These are phyloP conservation scores for Silene conica DNA, from an alignment of 148 eudicot species.

Conservation along the genomic window DNA sequence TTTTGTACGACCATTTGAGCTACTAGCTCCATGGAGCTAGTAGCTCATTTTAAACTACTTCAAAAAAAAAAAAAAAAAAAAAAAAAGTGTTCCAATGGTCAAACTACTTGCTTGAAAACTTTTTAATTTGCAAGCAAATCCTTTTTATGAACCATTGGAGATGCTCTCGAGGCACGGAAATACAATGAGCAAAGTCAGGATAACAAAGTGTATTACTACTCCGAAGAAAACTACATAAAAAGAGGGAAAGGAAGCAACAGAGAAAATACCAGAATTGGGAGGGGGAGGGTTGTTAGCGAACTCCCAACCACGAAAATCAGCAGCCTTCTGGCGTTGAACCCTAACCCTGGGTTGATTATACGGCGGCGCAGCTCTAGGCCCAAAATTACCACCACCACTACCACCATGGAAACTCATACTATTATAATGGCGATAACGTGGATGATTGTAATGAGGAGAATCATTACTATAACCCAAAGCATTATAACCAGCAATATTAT, in stretches of 20 bases:
- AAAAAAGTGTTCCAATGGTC: too few species aligned
- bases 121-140: too few species aligned
- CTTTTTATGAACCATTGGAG: too few species aligned
- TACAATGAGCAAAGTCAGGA: too few species aligned
- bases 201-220: too few species aligned
- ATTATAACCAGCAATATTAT: not conserved
- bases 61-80: too few species aligned
- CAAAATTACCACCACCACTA: conserved; percentile 12
- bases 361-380: conserved; percentile 17
- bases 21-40: too few species aligned
- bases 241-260: not conserved
- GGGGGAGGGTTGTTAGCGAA: conserved; percentile 40
- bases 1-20: too few species aligned
- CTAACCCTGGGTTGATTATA: conserved; percentile 8
- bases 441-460: not conserved
- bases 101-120: too few species aligned
- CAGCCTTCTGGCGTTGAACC: conserved; percentile 29
- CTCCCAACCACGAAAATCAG: conserved; percentile 64
- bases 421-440: not conserved
- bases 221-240: not conserved
- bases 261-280: conserved; percentile 35
- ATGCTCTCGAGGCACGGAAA: too few species aligned
- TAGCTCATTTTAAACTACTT: too few species aligned
- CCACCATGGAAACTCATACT: not conserved
- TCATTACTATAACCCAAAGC: too few species aligned